A percentile compares a stretch with the other conserved stretches of the same genome.
Evolutionary conservation across 2,329 filamentous ascomycete species (phyloP).

Genomic region (Aspergillus phoenicis): DNA sequence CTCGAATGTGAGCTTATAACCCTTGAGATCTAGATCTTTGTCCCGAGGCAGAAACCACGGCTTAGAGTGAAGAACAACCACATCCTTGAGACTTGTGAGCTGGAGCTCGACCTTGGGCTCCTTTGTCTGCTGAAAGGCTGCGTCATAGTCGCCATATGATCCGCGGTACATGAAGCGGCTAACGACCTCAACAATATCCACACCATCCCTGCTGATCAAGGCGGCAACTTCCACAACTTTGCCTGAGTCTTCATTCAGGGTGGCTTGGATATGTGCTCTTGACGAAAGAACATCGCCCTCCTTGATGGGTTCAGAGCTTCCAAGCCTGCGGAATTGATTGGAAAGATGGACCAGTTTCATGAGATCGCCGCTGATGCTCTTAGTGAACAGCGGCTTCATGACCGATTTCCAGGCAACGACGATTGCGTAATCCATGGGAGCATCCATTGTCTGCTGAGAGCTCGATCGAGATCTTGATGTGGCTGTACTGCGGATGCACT

Average conservation of each 20-base stretch:
- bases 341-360: slow-evolving; percentile 1
- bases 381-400: slow-evolving; percentile 1
- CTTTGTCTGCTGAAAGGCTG: neutral
- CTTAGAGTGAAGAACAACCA: slow-evolving; percentile 3
- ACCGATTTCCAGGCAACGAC: slow-evolving; percentile 1
- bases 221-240: neutral
- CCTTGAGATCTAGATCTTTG: neutral
- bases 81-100: neutral
- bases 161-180: slow-evolving; percentile 4
- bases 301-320: neutral
- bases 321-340: neutral
- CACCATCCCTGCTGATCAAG: neutral
- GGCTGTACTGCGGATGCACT: neutral
- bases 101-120: neutral
- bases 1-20: neutral
- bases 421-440: neutral
- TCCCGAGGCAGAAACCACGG: neutral
- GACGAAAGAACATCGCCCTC: neutral
- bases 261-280: neutral
- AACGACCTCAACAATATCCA: neutral
- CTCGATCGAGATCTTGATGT: neutral
- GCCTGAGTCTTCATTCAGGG: neutral
- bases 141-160: neutral
- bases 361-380: neutral
- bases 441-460: neutral